Base-by-base conservation (phyloP, 768 basidiomycete species). In the Mycena haematopus region DNA sequence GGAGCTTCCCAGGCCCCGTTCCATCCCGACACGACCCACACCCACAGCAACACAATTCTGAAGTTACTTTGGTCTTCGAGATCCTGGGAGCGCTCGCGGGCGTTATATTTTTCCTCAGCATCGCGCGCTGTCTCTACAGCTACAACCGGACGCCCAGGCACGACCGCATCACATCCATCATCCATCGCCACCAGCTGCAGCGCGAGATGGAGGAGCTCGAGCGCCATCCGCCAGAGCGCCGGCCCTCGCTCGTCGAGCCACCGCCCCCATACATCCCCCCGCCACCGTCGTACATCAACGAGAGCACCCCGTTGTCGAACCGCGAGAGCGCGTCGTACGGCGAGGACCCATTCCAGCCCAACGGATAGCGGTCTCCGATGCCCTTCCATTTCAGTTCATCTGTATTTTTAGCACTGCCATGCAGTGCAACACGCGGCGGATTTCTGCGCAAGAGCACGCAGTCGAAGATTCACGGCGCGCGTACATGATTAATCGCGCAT, bases 221-320 rank as follows among this genome's bases (percentile, higher is more conserved):
- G 59, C 75, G 77, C 24, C 77, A 77, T 42, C 78, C 79, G 19
- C 58, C 67, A n/a, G n/a, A n/a, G 5, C 56, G 72, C 35, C 71
- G 75, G 22, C 68, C 70, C 21, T 52, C 53, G n/a, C 72, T 75
- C 33, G 66, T 74, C 44, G 75, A 68, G 11, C 82, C 80, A 17
- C 83, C 84, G 21, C 81, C 82, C 1, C 85, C 85, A 45, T 86
- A 86, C 69, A 69, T 81, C 51, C 79, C 78, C n/a, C 78, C 78
- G 21, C 84, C 86, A 14, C 79, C 82, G 6, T 74, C 77, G 4
- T 86, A 86, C 67, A 25, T 33, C 2, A 72, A 68, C 50, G 68
- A 68, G 24, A 17, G 51, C 52, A 22, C 55, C n/a, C 49, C 35
- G 54, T 55, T 62, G 22, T 46, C 62, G 45, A 24, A 35, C 24